Conservation (phyloP, 2,329 filamentous ascomycete species). For the Nemania sp. region DNA sequence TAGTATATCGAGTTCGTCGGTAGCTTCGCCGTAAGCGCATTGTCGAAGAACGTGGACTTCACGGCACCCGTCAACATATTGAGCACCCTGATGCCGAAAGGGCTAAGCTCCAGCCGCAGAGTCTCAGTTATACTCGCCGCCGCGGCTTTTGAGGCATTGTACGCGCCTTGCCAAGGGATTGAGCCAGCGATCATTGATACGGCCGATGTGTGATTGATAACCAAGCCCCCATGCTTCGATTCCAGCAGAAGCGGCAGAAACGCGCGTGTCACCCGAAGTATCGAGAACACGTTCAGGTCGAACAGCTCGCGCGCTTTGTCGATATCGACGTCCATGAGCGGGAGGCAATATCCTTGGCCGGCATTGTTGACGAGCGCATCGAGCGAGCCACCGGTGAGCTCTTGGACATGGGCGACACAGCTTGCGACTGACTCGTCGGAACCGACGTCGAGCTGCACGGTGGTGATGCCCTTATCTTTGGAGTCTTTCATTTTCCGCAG, state of each 20-base stretch:
- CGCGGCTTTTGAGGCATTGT: slow-evolving; percentile 51
- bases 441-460: background rate
- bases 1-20: slow-evolving; percentile 6
- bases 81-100: slow-evolving; percentile 43
- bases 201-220: slow-evolving; percentile 24
- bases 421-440: slow-evolving; percentile 2
- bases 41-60: slow-evolving; percentile 34
- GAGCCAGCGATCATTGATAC: slow-evolving; percentile 44
- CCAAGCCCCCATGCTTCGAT: slow-evolving; percentile 28
- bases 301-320: slow-evolving; percentile 38
- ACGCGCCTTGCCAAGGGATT: slow-evolving; percentile 46
- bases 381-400: slow-evolving; percentile 44
- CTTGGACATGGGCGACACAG: background rate
- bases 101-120: slow-evolving; percentile 47
- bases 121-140: slow-evolving; percentile 45
- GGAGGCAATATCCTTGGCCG: slow-evolving; percentile 40
- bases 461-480: background rate
- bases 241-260: slow-evolving; percentile 44
- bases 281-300: slow-evolving; percentile 46
- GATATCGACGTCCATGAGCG: slow-evolving; percentile 42
- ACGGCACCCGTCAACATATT: slow-evolving; percentile 40
- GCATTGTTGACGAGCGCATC: slow-evolving; percentile 53
- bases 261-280: slow-evolving; percentile 45
- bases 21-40: background rate
- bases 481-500: slow-evolving; percentile 29